Evolutionary conservation across 1,284 basidiomycete genomes (phyloP), one percentile per base, ranked within the genome.

Genomic region (Cystobasidiaceae sp.): DNA sequence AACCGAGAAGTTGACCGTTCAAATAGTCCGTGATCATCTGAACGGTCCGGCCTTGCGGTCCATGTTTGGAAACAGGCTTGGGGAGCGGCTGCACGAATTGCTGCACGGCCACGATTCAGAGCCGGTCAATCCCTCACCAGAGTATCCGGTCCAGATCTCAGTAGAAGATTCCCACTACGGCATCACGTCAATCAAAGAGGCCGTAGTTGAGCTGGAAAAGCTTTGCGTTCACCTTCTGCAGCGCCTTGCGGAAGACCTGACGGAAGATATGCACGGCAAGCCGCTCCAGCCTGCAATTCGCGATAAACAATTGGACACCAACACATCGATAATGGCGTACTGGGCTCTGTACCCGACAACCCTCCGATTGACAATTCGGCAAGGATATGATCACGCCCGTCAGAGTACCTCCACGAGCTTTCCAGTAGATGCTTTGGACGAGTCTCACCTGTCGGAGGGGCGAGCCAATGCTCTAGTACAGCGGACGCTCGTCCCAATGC

Each of bases 151-250:
- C 0, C 76, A 77, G 59, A 74, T 77, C 37, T 73, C 72, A 28
- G 73, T 77, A 21, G 77, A 78, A 56, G 76, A 78, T 58, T 74
- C 73, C 2, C 57, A 75, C 70, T 46, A 51, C 28, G 61, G 61
- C 19, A 48, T 64, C n/a, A 34, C 51, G n/a, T 37, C 21, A 13
- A 57, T 63, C 25, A 67, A 68, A 8, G 68, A 71, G 43, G 45
- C 73, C 8, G 56, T 67, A 0, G 69, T 63, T 15, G 41, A 66
- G 4, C 64, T 67, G 5, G 68, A 70, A 6, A 66, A 49, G n/a
- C 46, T 71, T 13, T 30, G 32, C 13, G 44, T 69, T 13, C 52
- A 74, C 19, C 70, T 76, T 15, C 70, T 75, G 63, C 55, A 70
- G 25, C 73, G 75, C 59, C 71, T 75, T n/a, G 69, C 55, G 3